A percentile compares a stretch with the other conserved stretches of the same genome.
These are phyloP conservation scores for Cymbomonas tetramitiformis DNA, from an alignment of 139 green algal species.

Conservation along the genomic window DNA sequence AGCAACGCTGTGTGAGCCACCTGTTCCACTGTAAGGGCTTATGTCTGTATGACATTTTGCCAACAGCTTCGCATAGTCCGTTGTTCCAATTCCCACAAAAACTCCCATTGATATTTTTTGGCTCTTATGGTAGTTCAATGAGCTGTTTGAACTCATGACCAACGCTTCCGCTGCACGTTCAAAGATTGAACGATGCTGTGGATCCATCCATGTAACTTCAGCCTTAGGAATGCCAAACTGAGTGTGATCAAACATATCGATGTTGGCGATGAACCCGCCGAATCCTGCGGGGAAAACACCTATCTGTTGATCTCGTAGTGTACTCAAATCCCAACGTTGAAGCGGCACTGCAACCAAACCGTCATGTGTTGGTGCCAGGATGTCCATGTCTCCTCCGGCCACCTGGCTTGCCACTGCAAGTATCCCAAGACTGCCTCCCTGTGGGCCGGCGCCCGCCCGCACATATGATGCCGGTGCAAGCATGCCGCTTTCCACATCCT, in stretches of 20 bases:
- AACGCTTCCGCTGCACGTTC: not conserved
- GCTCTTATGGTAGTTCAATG: not conserved
- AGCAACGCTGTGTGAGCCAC: conserved; percentile 37
- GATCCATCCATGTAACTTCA: not conserved
- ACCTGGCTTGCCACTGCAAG: too few species aligned
- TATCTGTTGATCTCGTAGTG: not conserved
- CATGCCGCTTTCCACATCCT: too few species aligned
- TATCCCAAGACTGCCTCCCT: too few species aligned
- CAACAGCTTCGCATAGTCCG: conserved; percentile 12
- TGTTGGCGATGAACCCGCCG: conserved; percentile 40
- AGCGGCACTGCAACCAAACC: too few species aligned
- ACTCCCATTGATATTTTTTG: not conserved
- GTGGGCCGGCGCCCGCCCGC: too few species aligned
- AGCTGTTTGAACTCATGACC: not conserved
- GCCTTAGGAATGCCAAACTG: not conserved
- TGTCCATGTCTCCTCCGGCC: too few species aligned
- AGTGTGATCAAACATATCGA: conserved; percentile 49
- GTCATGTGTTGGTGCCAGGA: too few species aligned
- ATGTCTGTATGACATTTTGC: not conserved
- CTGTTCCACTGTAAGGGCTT: conserved; percentile 1
- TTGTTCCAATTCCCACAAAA: conserved; percentile 17
- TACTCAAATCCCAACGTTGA: too few species aligned
- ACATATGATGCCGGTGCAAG: too few species aligned
- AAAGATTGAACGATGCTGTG: conserved; percentile 26
- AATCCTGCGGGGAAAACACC: conserved; percentile 33